Evolutionary conservation across 179 eudicot species (phyloP).

Genomic region (Heliamphora pulchella): DNA sequence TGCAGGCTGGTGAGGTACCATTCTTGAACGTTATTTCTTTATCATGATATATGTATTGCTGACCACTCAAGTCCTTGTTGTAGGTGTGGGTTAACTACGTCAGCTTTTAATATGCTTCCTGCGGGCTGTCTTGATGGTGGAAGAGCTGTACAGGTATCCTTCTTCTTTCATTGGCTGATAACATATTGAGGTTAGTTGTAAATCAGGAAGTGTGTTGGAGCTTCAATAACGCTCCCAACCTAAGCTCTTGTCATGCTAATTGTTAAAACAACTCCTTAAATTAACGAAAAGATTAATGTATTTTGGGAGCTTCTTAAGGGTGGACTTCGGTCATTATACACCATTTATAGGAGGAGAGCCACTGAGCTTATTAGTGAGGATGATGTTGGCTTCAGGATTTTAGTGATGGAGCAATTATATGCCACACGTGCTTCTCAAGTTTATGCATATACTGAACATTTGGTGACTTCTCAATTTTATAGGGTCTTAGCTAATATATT

Average conservation of each 20-base stretch:
- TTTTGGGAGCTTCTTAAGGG: not conserved
- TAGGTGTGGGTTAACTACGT: constrained; percentile 96
- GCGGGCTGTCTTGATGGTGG: constrained; percentile 99
- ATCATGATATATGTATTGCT: not conserved
- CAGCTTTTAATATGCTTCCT: constrained; percentile 97
- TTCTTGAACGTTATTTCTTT: constrained; percentile 11
- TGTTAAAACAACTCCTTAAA: not conserved
- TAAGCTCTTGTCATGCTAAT: not conserved
- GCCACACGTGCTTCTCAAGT: too few species aligned
- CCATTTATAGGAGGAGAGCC: not conserved
- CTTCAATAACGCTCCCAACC: not conserved
- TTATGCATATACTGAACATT: too few species aligned
- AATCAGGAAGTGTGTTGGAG: not conserved
- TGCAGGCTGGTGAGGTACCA: constrained; percentile 80
- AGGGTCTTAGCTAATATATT: not conserved
- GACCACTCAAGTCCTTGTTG: constrained; percentile 18
- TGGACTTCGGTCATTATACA: constrained; percentile 1
- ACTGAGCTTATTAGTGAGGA: not conserved
- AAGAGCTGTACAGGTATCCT: constrained; percentile 83
- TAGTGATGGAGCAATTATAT: too few species aligned
- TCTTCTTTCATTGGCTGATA: not conserved
- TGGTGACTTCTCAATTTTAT: not conserved
- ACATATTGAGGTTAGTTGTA: not conserved
- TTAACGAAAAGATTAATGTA: not conserved
- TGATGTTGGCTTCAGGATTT: not conserved